A percentile compares a stretch with the other conserved stretches of the same genome.
These are phyloP conservation scores for Annulohypoxylon stygium DNA, from an alignment of 495 filamentous ascomycete species.

Conservation along the genomic window DNA sequence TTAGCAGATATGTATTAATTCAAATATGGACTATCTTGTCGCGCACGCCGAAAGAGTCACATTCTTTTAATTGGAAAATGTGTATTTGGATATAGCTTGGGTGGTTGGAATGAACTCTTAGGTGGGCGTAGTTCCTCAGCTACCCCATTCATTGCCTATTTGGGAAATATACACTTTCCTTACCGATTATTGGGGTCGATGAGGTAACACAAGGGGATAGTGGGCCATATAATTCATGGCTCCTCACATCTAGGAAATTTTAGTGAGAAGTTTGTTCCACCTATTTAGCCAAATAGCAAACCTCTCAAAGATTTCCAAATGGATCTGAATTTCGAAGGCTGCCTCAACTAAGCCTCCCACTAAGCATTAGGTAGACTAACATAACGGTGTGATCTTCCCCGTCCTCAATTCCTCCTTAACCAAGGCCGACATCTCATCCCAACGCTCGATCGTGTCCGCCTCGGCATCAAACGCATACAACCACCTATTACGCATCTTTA, in stretches of 20 bases:
- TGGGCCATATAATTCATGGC: background rate
- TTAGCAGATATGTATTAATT: background rate
- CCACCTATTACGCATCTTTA: conserved; percentile 66
- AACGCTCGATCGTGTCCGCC: conserved; percentile 59
- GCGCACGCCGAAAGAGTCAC: too few relatives aligned
- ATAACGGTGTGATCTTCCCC: conserved; percentile 59
- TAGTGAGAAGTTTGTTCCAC: background rate
- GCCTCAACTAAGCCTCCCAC: background rate
- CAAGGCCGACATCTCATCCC: conserved; percentile 56
- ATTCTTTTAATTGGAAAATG: too few relatives aligned
- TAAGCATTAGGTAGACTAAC: conserved; percentile 19
- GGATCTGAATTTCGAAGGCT: too few relatives aligned
- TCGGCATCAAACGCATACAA: conserved; percentile 66
- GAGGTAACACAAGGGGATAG: background rate
- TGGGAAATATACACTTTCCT: too few relatives aligned
- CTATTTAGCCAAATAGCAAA: background rate
- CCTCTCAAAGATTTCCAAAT: too few relatives aligned
- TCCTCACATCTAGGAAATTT: background rate
- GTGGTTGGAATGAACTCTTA: too few relatives aligned
- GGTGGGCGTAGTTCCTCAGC: too few relatives aligned
- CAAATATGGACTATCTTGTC: background rate
- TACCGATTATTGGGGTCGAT: too few relatives aligned
- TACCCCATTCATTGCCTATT: too few relatives aligned
- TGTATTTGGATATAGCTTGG: too few relatives aligned
- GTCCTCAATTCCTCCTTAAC: conserved; percentile 56